Conservation (phyloP, 495 filamentous ascomycete species). For the Mycothermus thermophilus region DNA sequence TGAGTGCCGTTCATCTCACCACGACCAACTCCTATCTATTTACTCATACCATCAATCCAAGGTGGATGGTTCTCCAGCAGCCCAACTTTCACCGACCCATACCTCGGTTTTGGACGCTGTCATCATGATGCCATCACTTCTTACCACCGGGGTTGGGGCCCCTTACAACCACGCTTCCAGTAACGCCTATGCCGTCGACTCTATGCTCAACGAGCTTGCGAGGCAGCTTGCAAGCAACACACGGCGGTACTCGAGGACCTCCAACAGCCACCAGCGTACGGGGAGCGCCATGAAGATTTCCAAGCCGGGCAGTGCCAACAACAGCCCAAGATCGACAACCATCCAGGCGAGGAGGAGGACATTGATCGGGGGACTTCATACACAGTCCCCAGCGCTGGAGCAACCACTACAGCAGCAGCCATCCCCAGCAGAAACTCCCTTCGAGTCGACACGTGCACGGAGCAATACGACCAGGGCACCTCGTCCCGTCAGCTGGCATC, state of each 20-base stretch:
- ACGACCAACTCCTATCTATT: not conserved
- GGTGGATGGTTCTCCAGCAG: too few species aligned
- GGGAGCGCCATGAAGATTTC: constrained; percentile 39
- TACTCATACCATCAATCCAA: too few species aligned
- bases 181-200: constrained; percentile 16
- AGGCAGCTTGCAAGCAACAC: constrained; percentile 24
- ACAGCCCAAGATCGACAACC: constrained; percentile 46
- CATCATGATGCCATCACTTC: constrained; percentile 20
- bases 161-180: constrained; percentile 5
- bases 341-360: constrained; percentile 40
- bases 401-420: constrained; percentile 21
- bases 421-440: constrained; percentile 14
- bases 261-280: constrained; percentile 27
- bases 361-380: constrained; percentile 32
- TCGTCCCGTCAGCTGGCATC: constrained; percentile 62
- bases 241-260: constrained; percentile 28
- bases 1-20: too few species aligned
- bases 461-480: constrained; percentile 20
- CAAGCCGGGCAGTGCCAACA: constrained; percentile 56
- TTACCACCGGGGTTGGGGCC: constrained; percentile 14
- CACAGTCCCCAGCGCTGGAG: constrained; percentile 21
- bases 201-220: constrained; percentile 25
- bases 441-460: constrained; percentile 20
- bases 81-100: too few species aligned
- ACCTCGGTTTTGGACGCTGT: constrained; percentile 2